phyloP scores from a whole-genome alignment of 352 stramenopile genomes.

The Phytopythium boreale region DNA sequence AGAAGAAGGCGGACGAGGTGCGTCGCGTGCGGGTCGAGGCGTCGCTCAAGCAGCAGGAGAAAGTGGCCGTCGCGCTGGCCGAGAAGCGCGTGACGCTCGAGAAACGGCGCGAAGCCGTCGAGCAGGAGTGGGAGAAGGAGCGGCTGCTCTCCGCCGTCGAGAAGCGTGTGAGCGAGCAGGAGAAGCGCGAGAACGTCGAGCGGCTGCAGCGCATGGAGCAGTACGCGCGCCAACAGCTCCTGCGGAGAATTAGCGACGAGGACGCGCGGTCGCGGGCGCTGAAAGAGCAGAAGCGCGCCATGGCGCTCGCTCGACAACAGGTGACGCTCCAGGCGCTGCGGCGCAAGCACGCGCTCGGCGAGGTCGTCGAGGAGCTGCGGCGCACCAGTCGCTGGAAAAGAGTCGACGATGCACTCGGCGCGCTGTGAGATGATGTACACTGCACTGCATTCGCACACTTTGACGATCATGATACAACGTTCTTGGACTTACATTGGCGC shows the following conservation, averaged over 20 bases:
- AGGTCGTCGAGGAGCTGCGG: slow-evolving; percentile 66
- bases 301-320: slow-evolving; percentile 60
- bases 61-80: slow-evolving; percentile 33
- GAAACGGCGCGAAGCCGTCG: slow-evolving; percentile 32
- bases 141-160: slow-evolving; percentile 52
- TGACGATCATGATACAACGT: background rate
- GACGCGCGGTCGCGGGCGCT: slow-evolving; percentile 55
- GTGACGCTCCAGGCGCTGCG: slow-evolving; percentile 58
- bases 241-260: slow-evolving; percentile 51
- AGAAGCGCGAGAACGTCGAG: slow-evolving; percentile 69
- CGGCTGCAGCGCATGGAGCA: slow-evolving; percentile 71
- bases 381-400: slow-evolving; percentile 74
- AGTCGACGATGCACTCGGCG: slow-evolving; percentile 75
- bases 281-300: slow-evolving; percentile 58
- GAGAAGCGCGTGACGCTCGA: slow-evolving; percentile 7
- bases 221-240: slow-evolving; percentile 58
- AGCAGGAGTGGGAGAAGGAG: slow-evolving; percentile 42
- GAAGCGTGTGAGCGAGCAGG: slow-evolving; percentile 42
- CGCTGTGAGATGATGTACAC: slow-evolving; percentile 14
- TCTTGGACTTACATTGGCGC: background rate
- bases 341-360: slow-evolving; percentile 61
- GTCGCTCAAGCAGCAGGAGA: slow-evolving; percentile 34
- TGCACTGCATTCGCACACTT: background rate
- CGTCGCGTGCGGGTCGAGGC: slow-evolving; percentile 63
- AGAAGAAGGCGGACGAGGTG: slow-evolving; percentile 65